These are phyloP conservation scores for Chytriomyces sp. DNA, from an alignment of 192 early-diverging fungal genomes.

Conservation along the genomic window DNA sequence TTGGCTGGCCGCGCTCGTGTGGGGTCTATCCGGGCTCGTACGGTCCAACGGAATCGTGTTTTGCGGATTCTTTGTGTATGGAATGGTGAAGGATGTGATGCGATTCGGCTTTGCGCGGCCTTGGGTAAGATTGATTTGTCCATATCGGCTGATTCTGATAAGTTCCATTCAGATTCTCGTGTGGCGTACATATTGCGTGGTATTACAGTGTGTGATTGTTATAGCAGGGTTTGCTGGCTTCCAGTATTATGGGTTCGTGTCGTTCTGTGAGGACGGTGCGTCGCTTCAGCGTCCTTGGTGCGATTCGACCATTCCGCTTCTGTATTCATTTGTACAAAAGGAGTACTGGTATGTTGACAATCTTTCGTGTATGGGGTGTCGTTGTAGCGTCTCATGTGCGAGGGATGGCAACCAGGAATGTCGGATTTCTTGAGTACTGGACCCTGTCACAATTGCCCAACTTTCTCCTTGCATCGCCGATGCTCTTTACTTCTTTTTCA, in stretches of 20 bases:
- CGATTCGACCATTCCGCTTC: conserved; percentile 50
- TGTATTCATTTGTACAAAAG: conserved; percentile 84
- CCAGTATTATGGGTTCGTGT: conserved; percentile 37
- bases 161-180: too few relatives aligned
- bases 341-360: conserved; percentile 73
- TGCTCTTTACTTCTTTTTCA: conserved; percentile 63
- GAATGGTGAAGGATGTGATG: conserved; percentile 43
- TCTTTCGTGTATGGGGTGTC: not conserved
- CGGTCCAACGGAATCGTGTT: conserved; percentile 83
- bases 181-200: conserved; percentile 26
- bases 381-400: not conserved
- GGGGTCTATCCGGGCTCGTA: conserved; percentile 59
- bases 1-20: conserved; percentile 64
- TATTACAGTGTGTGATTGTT: conserved; percentile 12
- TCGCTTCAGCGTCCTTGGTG: conserved; percentile 70
- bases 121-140: not conserved
- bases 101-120: not conserved
- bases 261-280: conserved; percentile 57
- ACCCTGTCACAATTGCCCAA: conserved; percentile 83
- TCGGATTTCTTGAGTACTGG: conserved; percentile 85
- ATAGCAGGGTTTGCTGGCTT: conserved; percentile 30
- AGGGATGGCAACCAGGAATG: conserved; percentile 59
- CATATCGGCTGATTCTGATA: too few relatives aligned
- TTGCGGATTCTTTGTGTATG: conserved; percentile 80
- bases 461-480: conserved; percentile 83